Conservation (phyloP, 2,329 filamentous ascomycete genomes). For the Alternaria gaisen region DNA sequence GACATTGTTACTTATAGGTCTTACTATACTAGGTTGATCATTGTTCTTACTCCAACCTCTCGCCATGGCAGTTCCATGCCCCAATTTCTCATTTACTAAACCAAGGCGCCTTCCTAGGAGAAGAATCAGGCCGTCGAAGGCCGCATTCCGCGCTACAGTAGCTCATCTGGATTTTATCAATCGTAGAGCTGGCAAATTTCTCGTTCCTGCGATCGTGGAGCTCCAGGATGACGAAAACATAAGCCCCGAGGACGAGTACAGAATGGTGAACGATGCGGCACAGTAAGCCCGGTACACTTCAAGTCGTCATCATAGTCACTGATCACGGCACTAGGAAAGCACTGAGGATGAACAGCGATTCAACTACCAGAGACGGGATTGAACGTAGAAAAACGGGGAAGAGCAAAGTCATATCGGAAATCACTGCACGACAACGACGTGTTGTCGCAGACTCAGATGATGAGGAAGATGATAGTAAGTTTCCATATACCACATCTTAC, state of each 20-base stretch:
- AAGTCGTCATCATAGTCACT: not conserved
- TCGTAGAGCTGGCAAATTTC: not conserved
- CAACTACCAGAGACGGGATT: not conserved
- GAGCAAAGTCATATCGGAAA: not conserved
- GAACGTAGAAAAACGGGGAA: not conserved
- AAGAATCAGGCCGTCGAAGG: not conserved
- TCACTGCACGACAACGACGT: not conserved
- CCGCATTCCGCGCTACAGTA: not conserved
- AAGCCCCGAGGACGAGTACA: not conserved
- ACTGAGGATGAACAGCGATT: not conserved
- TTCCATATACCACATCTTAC: not conserved
- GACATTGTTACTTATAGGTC: not conserved
- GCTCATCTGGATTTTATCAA: not conserved
- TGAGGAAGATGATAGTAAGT: not conserved
- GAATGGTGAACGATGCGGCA: not conserved
- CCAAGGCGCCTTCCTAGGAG: constrained; percentile 2
- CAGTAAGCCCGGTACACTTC: not conserved
- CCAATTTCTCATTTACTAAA: not conserved
- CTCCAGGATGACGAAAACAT: not conserved
- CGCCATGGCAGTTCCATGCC: not conserved
- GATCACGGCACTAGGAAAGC: not conserved
- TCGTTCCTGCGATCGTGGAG: not conserved
- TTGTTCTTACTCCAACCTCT: not conserved
- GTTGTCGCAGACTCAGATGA: not conserved
- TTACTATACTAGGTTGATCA: not conserved